A percentile compares a stretch with the other conserved stretches of the same genome.
These are phyloP conservation scores for Thielaviopsis populi DNA, from an alignment of 2,329 filamentous ascomycete species.

Conservation along the genomic window DNA sequence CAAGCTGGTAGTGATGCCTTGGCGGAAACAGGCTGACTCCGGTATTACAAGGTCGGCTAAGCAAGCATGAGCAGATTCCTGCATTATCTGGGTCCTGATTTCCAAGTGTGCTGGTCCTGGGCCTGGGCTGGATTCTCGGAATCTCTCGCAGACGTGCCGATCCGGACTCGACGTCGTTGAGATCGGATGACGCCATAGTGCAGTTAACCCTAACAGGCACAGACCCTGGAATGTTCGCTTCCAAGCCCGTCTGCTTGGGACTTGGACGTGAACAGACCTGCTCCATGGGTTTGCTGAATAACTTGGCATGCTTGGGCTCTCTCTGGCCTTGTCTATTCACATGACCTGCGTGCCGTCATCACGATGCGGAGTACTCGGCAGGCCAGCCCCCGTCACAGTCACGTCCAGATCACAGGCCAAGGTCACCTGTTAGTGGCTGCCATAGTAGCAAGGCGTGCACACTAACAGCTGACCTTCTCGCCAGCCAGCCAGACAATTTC, in stretches of 20 bases:
- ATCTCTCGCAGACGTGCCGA: background rate
- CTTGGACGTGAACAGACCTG: too few species aligned
- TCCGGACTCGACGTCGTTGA: background rate
- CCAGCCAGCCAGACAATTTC: too few species aligned
- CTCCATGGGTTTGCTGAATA: background rate
- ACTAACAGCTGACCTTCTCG: background rate
- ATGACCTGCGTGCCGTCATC: background rate
- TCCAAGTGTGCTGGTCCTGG: background rate
- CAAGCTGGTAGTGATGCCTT: background rate
- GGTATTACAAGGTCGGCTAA: background rate
- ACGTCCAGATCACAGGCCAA: background rate
- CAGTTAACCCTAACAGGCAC: too few species aligned
- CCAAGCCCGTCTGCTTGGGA: background rate
- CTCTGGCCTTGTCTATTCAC: too few species aligned
- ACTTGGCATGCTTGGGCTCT: too few species aligned
- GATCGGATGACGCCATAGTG: background rate
- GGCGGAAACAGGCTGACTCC: background rate
- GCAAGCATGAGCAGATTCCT: background rate
- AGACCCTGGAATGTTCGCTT: background rate
- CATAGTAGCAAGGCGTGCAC: background rate
- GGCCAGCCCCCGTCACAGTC: too few species aligned
- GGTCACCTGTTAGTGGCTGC: background rate
- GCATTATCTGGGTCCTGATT: background rate
- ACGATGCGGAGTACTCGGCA: too few species aligned
- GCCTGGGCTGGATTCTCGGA: too few species aligned